These are phyloP conservation scores for Lepiota subincarnata DNA, from an alignment of 768 basidiomycete species.

Conservation along the genomic window DNA sequence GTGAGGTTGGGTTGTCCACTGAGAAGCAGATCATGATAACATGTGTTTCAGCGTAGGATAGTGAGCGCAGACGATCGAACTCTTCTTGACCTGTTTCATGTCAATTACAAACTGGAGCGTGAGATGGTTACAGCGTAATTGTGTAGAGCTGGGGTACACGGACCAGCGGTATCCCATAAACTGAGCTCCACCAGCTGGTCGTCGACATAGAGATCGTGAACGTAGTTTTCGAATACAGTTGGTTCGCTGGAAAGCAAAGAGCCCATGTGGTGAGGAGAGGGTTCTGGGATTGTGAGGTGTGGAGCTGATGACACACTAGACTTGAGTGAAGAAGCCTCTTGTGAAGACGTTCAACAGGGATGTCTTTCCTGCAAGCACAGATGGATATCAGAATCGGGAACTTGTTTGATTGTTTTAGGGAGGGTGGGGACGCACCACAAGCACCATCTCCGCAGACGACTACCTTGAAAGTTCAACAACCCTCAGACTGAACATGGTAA, in stretches of 20 bases:
- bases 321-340: constrained; percentile 89
- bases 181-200: constrained; percentile 87
- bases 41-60: constrained; percentile 97
- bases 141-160: constrained; percentile 18
- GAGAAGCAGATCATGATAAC: constrained; percentile 97
- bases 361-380: constrained; percentile 60
- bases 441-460: constrained; percentile 98
- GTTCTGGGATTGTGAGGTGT: background rate
- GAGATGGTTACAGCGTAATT: background rate
- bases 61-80: constrained; percentile 87
- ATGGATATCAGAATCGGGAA: constrained; percentile 17
- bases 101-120: background rate
- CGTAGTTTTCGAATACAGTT: constrained; percentile 97
- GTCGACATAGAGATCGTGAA: constrained; percentile 84
- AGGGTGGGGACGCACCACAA: constrained; percentile 63
- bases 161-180: constrained; percentile 97
- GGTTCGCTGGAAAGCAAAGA: constrained; percentile 56
- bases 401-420: constrained; percentile 12
- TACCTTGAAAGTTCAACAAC: constrained; percentile 32
- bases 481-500: constrained; percentile 5
- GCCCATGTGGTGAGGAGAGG: constrained; percentile 2
- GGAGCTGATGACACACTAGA: constrained; percentile 60
- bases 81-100: constrained; percentile 78
- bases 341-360: constrained; percentile 87
- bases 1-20: constrained; percentile 90